Evolutionary conservation across 2,329 filamentous ascomycete species (phyloP).

Genomic region (Hypoxylon sp.): DNA sequence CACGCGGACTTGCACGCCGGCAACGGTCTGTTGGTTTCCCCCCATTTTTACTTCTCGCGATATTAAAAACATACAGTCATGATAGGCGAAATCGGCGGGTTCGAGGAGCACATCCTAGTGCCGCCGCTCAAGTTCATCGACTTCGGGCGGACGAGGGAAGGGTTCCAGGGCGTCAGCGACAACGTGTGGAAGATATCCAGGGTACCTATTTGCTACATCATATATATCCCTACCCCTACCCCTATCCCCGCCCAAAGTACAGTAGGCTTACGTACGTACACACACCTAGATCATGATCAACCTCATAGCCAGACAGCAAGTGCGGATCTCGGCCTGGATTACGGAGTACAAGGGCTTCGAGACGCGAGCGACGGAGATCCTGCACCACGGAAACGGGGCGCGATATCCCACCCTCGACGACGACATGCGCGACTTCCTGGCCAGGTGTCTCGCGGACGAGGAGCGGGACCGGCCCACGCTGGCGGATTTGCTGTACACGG

Average conservation of each 20-base stretch:
- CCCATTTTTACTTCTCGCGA: not conserved
- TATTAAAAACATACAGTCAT: constrained; percentile 23
- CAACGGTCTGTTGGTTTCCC: constrained; percentile 12
- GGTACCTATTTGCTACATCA: not conserved
- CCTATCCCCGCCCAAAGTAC: not conserved
- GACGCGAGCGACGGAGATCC: constrained; percentile 28
- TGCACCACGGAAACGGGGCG: constrained; percentile 18
- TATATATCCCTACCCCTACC: too few species aligned
- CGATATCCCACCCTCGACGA: constrained; percentile 28
- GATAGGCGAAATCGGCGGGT: constrained; percentile 18
- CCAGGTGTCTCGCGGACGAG: constrained; percentile 16
- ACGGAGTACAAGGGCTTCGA: constrained; percentile 14
- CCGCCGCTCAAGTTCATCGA: constrained; percentile 33
- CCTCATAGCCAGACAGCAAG: constrained; percentile 21
- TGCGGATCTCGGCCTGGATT: not conserved
- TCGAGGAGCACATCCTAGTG: constrained; percentile 24
- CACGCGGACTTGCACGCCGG: constrained; percentile 23
- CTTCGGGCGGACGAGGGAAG: constrained; percentile 22
- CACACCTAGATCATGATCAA: constrained; percentile 20
- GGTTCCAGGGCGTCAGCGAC: constrained; percentile 3
- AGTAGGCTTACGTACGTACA: constrained; percentile 17
- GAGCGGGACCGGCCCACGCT: constrained; percentile 12
- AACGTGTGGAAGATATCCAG: constrained; percentile 19
- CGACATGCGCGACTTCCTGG: constrained; percentile 26
- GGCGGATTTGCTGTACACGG: constrained; percentile 11